Base-by-base conservation (phyloP, 192 early-diverging fungal species). In the Entomortierella lignicola region DNA sequence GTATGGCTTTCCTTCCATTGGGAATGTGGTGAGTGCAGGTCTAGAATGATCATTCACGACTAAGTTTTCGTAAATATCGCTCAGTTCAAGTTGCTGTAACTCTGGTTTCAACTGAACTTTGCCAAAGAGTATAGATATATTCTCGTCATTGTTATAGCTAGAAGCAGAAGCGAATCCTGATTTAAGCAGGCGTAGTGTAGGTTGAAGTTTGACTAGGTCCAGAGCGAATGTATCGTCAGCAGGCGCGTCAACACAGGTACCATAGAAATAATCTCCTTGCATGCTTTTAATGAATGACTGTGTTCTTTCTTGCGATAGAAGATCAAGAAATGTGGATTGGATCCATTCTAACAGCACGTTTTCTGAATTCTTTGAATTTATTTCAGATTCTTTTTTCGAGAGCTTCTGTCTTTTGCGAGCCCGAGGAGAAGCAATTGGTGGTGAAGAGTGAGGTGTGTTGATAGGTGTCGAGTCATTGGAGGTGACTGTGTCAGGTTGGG, bases 121-220 rank as follows among this genome's bases (percentile, higher is more conserved):
- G 10, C 54, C 42, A 53, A 66, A 68, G 2, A 25, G 13, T 43
- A 54, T 27, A 26, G 21, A 5, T 7, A 20, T 39, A 1, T 54
- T 31, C 20, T 53, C 17, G 25, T 51, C 29, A 12, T 26, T 37
- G 26, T 48, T 48, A 7, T 8, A 20, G 27, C 8, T 3, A 18
- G 31, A 32, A 0, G 67, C 26, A n/a, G 43, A 55, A 1, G 21
- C 20, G 52, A 79, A 79, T 48, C 75, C 75, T 10, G 67, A 64
- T 6, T 30, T 34, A 1, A 79, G 56, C 34, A 79, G 23, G 39
- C 63, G 67, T 2, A 79, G 26, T 18, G 50, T 66, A 1, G 75
- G 63, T 18, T 61, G 75, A 8, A 70, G 57, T 18, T 65, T 26
- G 0, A 79, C 75, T 8, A 79, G 25, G 26, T 79, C 68, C 18